These are phyloP conservation scores for Urochloa ruziziensis DNA, from an alignment of 176 grass and related monocot species.

Conservation along the genomic window DNA sequence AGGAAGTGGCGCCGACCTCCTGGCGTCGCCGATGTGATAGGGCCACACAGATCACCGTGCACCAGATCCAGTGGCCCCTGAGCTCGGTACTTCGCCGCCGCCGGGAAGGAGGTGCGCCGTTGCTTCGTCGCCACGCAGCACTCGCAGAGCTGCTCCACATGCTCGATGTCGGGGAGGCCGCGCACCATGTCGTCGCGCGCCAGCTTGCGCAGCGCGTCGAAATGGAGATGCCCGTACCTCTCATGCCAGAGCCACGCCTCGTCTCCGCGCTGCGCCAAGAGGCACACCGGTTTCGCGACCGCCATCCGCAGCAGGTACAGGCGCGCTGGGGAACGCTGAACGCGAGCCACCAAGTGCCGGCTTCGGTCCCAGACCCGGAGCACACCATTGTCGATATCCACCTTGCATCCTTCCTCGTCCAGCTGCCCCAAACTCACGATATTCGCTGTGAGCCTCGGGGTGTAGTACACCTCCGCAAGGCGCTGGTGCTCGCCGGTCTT, in stretches of 20 bases:
- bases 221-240: background rate
- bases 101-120: background rate
- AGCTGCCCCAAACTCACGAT: background rate
- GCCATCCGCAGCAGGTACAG: background rate
- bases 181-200: background rate
- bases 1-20: background rate
- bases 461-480: background rate
- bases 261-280: fast-evolving
- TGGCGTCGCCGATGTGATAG: no score
- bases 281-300: fast-evolving
- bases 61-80: background rate
- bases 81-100: background rate
- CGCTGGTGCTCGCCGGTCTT: no score
- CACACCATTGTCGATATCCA: background rate
- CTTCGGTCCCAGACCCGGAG: background rate
- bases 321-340: fast-evolving
- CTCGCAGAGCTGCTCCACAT: background rate
- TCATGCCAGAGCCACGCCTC: background rate
- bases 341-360: background rate
- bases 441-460: background rate
- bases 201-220: background rate
- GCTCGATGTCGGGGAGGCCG: fast-evolving
- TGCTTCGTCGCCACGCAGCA: background rate
- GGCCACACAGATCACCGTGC: background rate
- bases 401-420: background rate